These are phyloP conservation scores for Dryadomyces sulphureus DNA, from an alignment of 2,329 filamentous ascomycete species.

Conservation along the genomic window DNA sequence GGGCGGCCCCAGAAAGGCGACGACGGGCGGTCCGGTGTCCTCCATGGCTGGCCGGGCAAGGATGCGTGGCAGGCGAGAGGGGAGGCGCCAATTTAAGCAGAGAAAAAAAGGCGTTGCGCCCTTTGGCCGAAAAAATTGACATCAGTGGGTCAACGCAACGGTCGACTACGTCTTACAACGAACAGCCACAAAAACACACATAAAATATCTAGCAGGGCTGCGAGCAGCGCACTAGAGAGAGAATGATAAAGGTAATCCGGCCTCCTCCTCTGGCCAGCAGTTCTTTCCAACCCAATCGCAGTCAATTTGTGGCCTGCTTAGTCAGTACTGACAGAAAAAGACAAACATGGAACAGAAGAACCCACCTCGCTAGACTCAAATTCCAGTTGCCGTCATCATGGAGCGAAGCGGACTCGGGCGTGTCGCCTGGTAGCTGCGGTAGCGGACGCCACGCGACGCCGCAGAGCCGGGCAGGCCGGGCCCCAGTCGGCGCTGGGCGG, in stretches of 20 bases:
- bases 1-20: slow-evolving; percentile 15
- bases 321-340: not conserved
- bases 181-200: too few species aligned
- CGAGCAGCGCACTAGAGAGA: too few species aligned
- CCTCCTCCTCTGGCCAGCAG: too few species aligned
- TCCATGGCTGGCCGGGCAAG: not conserved
- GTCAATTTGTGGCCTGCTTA: not conserved
- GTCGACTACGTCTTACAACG: not conserved
- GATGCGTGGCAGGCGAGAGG: not conserved
- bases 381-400: slow-evolving; percentile 50
- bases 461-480: slow-evolving; percentile 13
- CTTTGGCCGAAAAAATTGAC: not conserved
- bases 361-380: slow-evolving; percentile 1
- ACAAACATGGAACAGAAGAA: not conserved
- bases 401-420: slow-evolving; percentile 54
- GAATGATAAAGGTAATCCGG: too few species aligned
- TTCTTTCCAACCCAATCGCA: not conserved
- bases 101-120: not conserved
- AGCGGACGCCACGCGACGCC: slow-evolving; percentile 27
- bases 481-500: slow-evolving; percentile 27
- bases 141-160: not conserved
- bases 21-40: slow-evolving; percentile 4
- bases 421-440: slow-evolving; percentile 33
- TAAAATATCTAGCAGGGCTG: too few species aligned
- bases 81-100: not conserved